Base-by-base conservation (phyloP, 2,329 filamentous ascomycete genomes). In the Colletotrichum zoysiae region DNA sequence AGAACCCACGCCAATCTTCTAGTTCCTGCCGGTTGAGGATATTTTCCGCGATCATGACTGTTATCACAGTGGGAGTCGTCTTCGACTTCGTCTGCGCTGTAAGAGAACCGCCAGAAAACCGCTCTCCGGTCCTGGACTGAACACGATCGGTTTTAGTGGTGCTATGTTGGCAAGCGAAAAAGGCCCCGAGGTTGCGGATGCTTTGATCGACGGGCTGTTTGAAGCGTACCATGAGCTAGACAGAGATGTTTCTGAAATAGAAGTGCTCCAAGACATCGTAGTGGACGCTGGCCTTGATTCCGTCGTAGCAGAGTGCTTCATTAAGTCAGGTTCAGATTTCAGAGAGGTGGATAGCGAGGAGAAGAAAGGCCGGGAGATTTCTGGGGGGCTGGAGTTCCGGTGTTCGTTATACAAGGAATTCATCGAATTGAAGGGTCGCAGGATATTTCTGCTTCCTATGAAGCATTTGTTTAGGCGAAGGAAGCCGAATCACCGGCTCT, bases 101-200 rank as follows among this genome's bases (percentile, higher is more conserved):
- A 73, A 66, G 78, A 72, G n/a, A 44, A 53, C 20, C 26, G 20
- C 6, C 40, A 16, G 26, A 30, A 26, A 12, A 14, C 14, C 51
- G 14, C n/a, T 50, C 35, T 60, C 9, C 42, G 16, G 56, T 50
- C n/a, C 9, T 26, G 1, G 14, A 9, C 16, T 44, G 16, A 58
- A 5, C 26, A 48, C 26, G 30, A 53, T 14, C 35, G 38, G 5
- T 3, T 20, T 4, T 2, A 79, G 74, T 79, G 80, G 82, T 84
- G 83, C 76, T 84, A 82, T 74, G 81, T 85, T 38, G 81, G 79
- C 67, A 81, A 83, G 35, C 78, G 78, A 35, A 79, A 74, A 75
- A 57, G 61, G 64, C 5, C 26, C 58, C 8, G 69, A 67, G n/a
- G 61, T 64, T 23, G 71, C 76, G 40, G 74, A 74, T 35, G 48